Evolutionary conservation across 768 basidiomycete species (phyloP).

Genomic region (Tulasnella sp.): DNA sequence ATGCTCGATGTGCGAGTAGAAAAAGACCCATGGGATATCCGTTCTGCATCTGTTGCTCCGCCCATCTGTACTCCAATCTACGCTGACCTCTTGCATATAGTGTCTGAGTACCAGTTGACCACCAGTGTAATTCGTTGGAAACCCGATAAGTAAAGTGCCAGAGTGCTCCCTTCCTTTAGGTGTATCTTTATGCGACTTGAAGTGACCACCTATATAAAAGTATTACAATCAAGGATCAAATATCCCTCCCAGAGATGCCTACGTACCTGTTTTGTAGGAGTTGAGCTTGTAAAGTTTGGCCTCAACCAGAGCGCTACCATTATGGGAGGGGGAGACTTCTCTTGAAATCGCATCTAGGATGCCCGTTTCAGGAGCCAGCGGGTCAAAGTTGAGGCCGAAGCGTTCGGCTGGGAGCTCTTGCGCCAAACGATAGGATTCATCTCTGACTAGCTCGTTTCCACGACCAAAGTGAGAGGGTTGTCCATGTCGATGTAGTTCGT

Average conservation of each 20-base stretch:
- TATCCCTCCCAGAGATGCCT: background rate
- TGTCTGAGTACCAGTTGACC: slow-evolving; percentile 43
- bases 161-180: slow-evolving; percentile 46
- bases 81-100: background rate
- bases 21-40: slow-evolving; percentile 40
- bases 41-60: background rate
- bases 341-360: background rate
- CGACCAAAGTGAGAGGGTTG: slow-evolving; percentile 8
- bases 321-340: background rate
- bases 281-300: slow-evolving; percentile 22
- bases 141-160: slow-evolving; percentile 49
- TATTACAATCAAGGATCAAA: background rate
- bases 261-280: background rate
- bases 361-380: background rate
- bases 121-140: slow-evolving; percentile 47
- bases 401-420: slow-evolving; percentile 15
- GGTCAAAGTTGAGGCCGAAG: slow-evolving; percentile 18
- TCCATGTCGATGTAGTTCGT: background rate
- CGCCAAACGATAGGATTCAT: slow-evolving; percentile 22
- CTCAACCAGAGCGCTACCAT: background rate
- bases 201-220: slow-evolving; percentile 40
- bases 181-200: slow-evolving; percentile 51
- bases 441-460: slow-evolving; percentile 12
- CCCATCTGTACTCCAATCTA: slow-evolving; percentile 19
- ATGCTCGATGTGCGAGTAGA: slow-evolving; percentile 46